Evolutionary conservation across 164 flowering plant species (phyloP), one percentile per base, ranked within the genome.

Genomic region (Dillenia suffruticosa): DNA sequence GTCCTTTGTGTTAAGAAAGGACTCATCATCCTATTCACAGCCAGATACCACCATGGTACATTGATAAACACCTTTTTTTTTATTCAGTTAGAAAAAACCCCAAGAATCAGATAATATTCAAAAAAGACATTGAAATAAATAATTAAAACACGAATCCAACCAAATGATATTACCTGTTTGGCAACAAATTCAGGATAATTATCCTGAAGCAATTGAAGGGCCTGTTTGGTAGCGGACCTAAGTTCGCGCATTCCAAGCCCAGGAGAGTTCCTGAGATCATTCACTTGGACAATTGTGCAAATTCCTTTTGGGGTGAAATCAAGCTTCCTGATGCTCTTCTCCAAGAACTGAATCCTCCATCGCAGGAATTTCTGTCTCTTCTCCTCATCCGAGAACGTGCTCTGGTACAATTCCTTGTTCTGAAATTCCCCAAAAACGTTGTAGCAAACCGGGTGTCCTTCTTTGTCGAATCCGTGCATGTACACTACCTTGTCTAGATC

Each of bases 11-110:
- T 88, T 48, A 94, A 49, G 77, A 94, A 83, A 17, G 96, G 88
- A 61, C 91, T 86, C 51, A 91, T 85, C 90, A 94, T 77, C 71
- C 80, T 76, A 58, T 80, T 70, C 77, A 81, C 78, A 1, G 96
- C 92, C 49, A 88, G 68, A 60, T 91, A 91, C 99, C 99, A 94
- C 99, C 99, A 91, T 13, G 99, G 97, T 62, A 91, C 97, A 72
- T 94, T 94, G 80, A 94, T 76, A 57, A 90, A 83, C 68, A 91
- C 84, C 99, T 90, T 49, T 51, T 49, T 51, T 49, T 6, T 15
- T 63, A 40, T 24, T 9, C 46, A 71, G 40, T 51, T 46, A 57
- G 13, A 44, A 13, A 61, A 26, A 69, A 56, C 17, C 48, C 56
- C 26, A 26, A 14, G 52, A 68, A 13, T 44, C 44, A 63, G 24